These are phyloP conservation scores for Mycena capillaripes DNA, from an alignment of 768 basidiomycete species.

Conservation along the genomic window DNA sequence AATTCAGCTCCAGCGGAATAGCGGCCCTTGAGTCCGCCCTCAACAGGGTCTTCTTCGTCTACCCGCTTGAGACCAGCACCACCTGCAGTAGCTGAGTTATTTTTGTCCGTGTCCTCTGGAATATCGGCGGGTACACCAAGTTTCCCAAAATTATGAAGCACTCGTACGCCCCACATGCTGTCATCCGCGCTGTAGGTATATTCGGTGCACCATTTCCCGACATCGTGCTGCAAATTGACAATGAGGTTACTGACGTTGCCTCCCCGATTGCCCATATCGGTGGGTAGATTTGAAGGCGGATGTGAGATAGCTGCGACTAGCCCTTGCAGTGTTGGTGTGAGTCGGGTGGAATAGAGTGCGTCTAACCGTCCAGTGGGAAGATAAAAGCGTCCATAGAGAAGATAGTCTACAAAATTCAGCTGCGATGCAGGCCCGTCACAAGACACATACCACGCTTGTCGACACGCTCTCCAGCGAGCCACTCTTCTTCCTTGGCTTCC, in stretches of 20 bases:
- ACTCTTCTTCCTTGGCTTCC: constrained; percentile 83
- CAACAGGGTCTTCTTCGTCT: constrained; percentile 94
- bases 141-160: constrained; percentile 94
- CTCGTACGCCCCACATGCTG: constrained; percentile 90
- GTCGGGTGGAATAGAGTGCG: constrained; percentile 87
- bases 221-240: constrained; percentile 91
- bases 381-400: constrained; percentile 93
- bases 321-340: constrained; percentile 84
- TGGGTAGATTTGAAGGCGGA: constrained; percentile 66
- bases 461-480: constrained; percentile 84
- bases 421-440: constrained; percentile 23
- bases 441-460: constrained; percentile 76
- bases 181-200: constrained; percentile 96
- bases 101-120: constrained; percentile 51
- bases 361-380: constrained; percentile 91
- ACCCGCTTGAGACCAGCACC: constrained; percentile 76
- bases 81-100: constrained; percentile 3
- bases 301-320: constrained; percentile 91
- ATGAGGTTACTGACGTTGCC: constrained; percentile 78
- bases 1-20: constrained; percentile 94
- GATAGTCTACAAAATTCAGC: constrained; percentile 74
- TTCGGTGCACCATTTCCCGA: constrained; percentile 93
- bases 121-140: constrained; percentile 56
- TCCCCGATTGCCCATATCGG: constrained; percentile 58
- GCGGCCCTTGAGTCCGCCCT: constrained; percentile 91